Conservation (phyloP, 2,329 filamentous ascomycete species). For the Microdochium trichocladiopsis region DNA sequence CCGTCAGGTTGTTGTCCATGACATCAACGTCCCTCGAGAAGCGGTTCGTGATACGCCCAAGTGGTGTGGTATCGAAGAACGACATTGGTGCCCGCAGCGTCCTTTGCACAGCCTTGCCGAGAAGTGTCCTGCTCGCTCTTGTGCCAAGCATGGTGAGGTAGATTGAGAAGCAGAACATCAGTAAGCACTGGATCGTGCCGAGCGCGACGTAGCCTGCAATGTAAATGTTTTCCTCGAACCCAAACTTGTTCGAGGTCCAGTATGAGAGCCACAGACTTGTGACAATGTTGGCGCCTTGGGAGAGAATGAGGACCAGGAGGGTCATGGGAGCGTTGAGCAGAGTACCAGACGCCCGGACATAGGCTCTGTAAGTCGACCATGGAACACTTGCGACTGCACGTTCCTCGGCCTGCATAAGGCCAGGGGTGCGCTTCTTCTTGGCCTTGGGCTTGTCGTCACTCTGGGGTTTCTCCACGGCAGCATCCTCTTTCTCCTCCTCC, state of each 20-base stretch:
- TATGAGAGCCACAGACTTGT: constrained; percentile 91
- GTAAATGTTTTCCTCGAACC: constrained; percentile 60
- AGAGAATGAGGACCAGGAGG: constrained; percentile 55
- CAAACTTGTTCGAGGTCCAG: constrained; percentile 80
- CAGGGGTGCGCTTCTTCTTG: constrained; percentile 50
- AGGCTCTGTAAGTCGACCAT: constrained; percentile 73
- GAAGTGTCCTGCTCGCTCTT: constrained; percentile 71
- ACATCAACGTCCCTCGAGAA: constrained; percentile 94
- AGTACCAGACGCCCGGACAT: constrained; percentile 68
- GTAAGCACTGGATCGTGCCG: constrained; percentile 60
- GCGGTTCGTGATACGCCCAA: constrained; percentile 92
- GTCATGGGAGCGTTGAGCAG: constrained; percentile 62
- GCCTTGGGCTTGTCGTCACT: constrained; percentile 34
- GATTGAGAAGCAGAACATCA: constrained; percentile 78
- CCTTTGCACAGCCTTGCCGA: constrained; percentile 70
- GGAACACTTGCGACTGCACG: constrained; percentile 70
- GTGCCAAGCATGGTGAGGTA: constrained; percentile 74
- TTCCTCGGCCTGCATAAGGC: constrained; percentile 64
- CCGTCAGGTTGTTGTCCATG: constrained; percentile 88
- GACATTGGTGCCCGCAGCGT: constrained; percentile 73
- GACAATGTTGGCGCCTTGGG: constrained; percentile 78
- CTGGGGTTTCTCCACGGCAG: constrained; percentile 38
- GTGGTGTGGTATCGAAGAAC: constrained; percentile 94
- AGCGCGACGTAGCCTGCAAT: constrained; percentile 67
- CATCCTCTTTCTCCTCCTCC: constrained; percentile 48